Evolutionary conservation across 306 rosid genomes (phyloP).

Genomic region (Citrullus mucosospermus): DNA sequence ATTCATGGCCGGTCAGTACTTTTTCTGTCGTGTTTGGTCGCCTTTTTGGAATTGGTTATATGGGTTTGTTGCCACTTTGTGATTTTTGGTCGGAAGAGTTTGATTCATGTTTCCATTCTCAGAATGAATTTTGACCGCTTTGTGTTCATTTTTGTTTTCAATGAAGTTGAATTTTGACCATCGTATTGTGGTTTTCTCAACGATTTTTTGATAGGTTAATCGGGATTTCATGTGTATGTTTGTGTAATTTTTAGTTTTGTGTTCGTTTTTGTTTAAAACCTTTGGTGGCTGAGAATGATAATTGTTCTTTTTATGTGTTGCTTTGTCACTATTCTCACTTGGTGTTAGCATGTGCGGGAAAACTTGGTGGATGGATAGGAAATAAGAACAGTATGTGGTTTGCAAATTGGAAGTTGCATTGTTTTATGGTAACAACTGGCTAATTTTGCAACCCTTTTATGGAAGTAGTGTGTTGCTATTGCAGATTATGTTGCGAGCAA

Average conservation of each 20-base stretch:
- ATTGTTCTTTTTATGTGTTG: not conserved
- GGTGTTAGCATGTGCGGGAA: not conserved
- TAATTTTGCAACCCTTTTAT: not conserved
- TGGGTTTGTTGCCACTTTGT: not conserved
- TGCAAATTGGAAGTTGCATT: not conserved
- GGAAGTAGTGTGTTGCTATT: constrained; percentile 3
- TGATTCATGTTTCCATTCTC: not conserved
- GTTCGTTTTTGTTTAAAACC: not conserved
- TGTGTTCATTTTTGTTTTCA: not conserved
- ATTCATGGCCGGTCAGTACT: not conserved
- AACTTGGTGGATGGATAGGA: not conserved
- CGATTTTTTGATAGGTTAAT: not conserved
- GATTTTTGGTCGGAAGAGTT: not conserved
- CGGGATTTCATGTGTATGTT: not conserved
- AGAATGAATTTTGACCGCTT: not conserved
- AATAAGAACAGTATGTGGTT: not conserved
- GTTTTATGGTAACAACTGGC: not conserved
- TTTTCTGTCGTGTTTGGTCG: not conserved
- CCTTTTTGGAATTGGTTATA: not conserved
- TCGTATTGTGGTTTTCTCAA: not conserved
- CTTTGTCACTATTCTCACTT: not conserved
- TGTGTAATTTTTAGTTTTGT: not conserved
- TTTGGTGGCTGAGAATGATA: not conserved
- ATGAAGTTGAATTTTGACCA: not conserved
- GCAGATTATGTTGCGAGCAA: constrained; percentile 69